Percentiles rank a stretch among this genome's conserved stretches.
Evolutionary conservation across 2,329 filamentous ascomycete species (phyloP).

Genomic region (Pezicula rhizophila): DNA sequence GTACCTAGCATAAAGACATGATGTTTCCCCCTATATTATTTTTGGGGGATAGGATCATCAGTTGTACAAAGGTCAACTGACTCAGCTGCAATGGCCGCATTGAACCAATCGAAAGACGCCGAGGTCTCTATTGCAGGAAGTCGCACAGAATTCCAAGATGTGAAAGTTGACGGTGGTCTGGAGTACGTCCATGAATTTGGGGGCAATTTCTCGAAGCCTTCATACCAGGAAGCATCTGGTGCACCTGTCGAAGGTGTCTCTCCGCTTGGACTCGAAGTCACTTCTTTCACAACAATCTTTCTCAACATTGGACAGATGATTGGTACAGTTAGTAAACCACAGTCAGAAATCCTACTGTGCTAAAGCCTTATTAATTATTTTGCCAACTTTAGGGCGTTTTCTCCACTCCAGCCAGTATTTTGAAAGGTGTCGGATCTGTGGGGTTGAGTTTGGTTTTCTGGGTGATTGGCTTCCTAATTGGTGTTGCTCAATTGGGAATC

Average conservation of each 20-base stretch:
- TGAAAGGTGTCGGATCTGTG: slow-evolving; percentile 53
- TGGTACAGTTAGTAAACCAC: slow-evolving; percentile 37
- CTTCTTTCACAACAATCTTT: slow-evolving; percentile 49
- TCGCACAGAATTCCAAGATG: not conserved
- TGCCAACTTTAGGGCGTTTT: slow-evolving; percentile 22
- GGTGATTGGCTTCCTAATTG: slow-evolving; percentile 55
- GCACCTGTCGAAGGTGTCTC: slow-evolving; percentile 54
- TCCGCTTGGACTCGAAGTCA: slow-evolving; percentile 54
- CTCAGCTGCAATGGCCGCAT: not conserved
- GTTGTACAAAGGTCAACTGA: no score
- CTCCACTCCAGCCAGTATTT: slow-evolving; percentile 46
- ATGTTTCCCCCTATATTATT: no score
- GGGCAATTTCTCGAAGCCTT: slow-evolving; percentile 39
- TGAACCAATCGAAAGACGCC: not conserved
- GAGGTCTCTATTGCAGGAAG: not conserved
- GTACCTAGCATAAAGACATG: no score
- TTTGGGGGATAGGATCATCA: no score
- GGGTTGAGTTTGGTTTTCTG: slow-evolving; percentile 59
- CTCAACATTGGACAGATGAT: slow-evolving; percentile 59
- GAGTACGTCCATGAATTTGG: slow-evolving; percentile 21
- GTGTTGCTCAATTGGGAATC: slow-evolving; percentile 46
- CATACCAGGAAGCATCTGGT: slow-evolving; percentile 54
- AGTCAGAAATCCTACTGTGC: no score
- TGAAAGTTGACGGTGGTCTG: slow-evolving; percentile 2
- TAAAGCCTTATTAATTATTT: no score